Evolutionary conservation across 306 rosid genomes (phyloP), one percentile per base, ranked within the genome.

Genomic region (Hippophae tibetana): DNA sequence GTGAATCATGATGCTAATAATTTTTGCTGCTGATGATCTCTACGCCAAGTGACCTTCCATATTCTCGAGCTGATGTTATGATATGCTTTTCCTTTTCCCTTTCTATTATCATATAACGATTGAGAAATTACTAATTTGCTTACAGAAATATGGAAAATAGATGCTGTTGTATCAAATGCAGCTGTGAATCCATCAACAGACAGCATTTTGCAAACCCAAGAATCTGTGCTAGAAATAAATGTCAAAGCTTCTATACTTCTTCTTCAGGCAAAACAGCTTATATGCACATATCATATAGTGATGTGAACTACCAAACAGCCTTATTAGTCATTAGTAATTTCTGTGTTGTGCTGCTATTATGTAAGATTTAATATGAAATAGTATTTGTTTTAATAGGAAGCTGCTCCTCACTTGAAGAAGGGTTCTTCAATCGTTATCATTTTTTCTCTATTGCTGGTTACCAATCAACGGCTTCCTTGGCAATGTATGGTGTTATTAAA

Each of bases 401-500:
- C 89, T 8, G 82, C 61, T 65, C 85, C 93, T 70, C 78, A 88
- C 85, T 49, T 92, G 86, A 62, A 54, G 11, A 85, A 75, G 56
- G 94, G 94, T 52, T 88, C 99, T 61, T 80, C 99, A 6, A 90
- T 92, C 5, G 81, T 92, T 68, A 55, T 92, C 38, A 77, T 92
- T 75, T 92, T 75, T 92, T 97, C 56, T 92, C 99, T 10, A 84
- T 92, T 41, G 68, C 87, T 23, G 97, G 79, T 49, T 93, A 9
- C 81, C 46, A 84, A 18, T 95, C 97, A n/a, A 75, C 84, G 8
- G 43, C 86, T 64, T 14, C 86, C 68, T 51, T 88, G 95, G 95
- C 97, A 71, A 86, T 93, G 99, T 93, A 93, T 74, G 99, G 95
- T 41, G 99, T 93, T 63, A 88, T 96, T 67, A 93, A 93, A 76